Evolutionary conservation across 805 yeast genomes (phyloP).

Genomic region (Nakazawaea ambrosiae): DNA sequence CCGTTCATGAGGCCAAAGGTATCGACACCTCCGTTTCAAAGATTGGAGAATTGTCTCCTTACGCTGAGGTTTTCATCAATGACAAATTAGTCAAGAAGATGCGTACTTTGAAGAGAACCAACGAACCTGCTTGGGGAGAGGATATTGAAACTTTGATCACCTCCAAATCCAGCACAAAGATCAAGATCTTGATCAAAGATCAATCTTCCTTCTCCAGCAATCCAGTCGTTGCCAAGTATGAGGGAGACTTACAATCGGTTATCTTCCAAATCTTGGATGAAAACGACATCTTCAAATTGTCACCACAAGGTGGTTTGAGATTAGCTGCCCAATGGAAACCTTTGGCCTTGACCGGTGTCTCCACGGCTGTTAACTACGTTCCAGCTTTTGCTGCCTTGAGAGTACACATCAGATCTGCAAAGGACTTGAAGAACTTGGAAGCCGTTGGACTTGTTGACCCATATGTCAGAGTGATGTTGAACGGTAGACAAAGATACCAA

Average conservation of each 20-base stretch:
- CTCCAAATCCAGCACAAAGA: conserved; percentile 47
- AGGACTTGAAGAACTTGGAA: conserved; percentile 48
- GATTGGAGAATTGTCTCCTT: conserved; percentile 51
- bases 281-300: conserved; percentile 40
- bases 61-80: conserved; percentile 59
- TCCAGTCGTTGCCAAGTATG: conserved; percentile 45
- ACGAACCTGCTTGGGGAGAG: conserved; percentile 70
- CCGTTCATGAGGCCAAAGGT: conserved; percentile 51
- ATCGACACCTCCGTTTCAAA: conserved; percentile 48
- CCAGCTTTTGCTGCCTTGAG: conserved; percentile 66
- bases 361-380: conserved; percentile 34
- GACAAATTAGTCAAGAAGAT: conserved; percentile 46
- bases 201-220: conserved; percentile 41
- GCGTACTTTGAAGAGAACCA: conserved; percentile 58
- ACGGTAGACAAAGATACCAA: conserved; percentile 49
- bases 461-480: conserved; percentile 51
- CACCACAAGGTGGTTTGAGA: conserved; percentile 49
- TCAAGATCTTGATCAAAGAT: conserved; percentile 57
- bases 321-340: conserved; percentile 68
- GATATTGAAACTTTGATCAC: conserved; percentile 54
- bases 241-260: conserved; percentile 46
- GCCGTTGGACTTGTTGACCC: conserved; percentile 74
- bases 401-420: conserved; percentile 49
- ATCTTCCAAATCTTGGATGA: conserved; percentile 42
- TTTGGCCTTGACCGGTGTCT: conserved; percentile 45